A percentile compares a stretch with the other conserved stretches of the same genome.
Evolutionary conservation across 192 early-diverging fungal genomes (phyloP).

Genomic region (Borealophlyctis nickersoniae): DNA sequence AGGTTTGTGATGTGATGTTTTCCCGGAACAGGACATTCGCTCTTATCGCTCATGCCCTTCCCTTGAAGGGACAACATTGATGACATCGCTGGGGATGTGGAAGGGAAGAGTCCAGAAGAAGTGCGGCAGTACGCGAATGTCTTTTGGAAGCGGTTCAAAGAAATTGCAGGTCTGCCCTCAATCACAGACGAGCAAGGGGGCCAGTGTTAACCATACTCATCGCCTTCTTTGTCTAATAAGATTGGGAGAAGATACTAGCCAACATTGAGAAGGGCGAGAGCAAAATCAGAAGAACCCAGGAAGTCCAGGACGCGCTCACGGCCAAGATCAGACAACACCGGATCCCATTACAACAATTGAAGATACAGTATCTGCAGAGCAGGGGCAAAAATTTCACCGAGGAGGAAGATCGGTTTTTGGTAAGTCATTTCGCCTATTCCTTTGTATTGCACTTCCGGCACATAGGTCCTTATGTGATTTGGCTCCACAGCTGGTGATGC

Average conservation of each 20-base stretch:
- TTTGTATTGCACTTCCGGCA: no score
- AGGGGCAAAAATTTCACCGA: slow-evolving; percentile 92
- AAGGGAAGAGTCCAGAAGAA: slow-evolving; percentile 87
- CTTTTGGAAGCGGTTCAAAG: slow-evolving; percentile 87
- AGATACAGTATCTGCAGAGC: slow-evolving; percentile 82
- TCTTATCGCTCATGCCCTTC: slow-evolving; percentile 3
- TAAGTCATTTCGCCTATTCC: no score
- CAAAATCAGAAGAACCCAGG: slow-evolving; percentile 70
- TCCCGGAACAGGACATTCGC: background rate
- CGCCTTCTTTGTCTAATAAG: slow-evolving; percentile 30
- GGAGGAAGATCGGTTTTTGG: slow-evolving; percentile 95
- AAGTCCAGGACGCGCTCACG: slow-evolving; percentile 80
- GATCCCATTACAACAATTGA: slow-evolving; percentile 83
- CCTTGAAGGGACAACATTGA: slow-evolving; percentile 57
- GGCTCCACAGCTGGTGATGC: slow-evolving; percentile 62
- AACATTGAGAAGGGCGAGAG: slow-evolving; percentile 90
- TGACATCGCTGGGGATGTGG: slow-evolving; percentile 81
- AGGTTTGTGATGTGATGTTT: slow-evolving; percentile 48
- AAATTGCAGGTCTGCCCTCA: slow-evolving; percentile 60
- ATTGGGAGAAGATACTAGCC: slow-evolving; percentile 79
- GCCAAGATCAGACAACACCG: slow-evolving; percentile 70
- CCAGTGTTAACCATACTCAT: background rate
- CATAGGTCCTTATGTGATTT: no score
- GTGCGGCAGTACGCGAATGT: slow-evolving; percentile 79
- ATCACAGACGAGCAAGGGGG: background rate